Evolutionary conservation across 1,284 basidiomycete genomes (phyloP).

Genomic region (Moesziomyces parantarcticus): DNA sequence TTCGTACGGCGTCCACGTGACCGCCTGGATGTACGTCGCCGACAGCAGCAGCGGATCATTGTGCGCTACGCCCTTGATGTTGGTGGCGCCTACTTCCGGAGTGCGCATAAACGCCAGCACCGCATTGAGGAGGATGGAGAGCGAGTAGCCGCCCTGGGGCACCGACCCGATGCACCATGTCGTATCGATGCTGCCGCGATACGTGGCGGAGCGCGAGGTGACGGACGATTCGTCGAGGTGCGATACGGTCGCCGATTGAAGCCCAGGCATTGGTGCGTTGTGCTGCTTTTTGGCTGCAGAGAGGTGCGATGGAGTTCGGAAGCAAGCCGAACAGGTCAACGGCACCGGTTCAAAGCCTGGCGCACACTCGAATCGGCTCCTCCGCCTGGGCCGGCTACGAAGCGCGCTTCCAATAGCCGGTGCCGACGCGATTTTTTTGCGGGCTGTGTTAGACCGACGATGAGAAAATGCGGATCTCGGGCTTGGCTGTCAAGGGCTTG

Average conservation of each 20-base stretch:
- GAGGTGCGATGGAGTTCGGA: neutral
- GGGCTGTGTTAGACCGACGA: no score
- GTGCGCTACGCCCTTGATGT: constrained; percentile 25
- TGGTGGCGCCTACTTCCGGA: constrained; percentile 17
- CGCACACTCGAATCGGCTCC: no score
- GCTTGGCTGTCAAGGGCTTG: no score
- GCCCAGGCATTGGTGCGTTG: constrained; percentile 19
- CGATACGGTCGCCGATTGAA: constrained; percentile 17
- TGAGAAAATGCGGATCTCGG: neutral
- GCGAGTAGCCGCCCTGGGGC: constrained; percentile 49
- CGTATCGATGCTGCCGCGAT: constrained; percentile 25
- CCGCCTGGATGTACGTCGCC: constrained; percentile 42
- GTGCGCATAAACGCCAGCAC: constrained; percentile 46
- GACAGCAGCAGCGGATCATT: constrained; percentile 33
- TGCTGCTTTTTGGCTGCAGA: no score
- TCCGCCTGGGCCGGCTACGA: no score
- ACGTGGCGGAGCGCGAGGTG: constrained; percentile 13
- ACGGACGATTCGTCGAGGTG: constrained; percentile 20
- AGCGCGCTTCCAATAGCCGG: no score
- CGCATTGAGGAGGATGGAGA: constrained; percentile 42
- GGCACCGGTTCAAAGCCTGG: no score
- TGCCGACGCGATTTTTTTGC: no score
- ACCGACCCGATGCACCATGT: constrained; percentile 50
- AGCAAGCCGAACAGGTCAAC: no score
- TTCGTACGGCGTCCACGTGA: constrained; percentile 12